Percentiles rank a stretch among this genome's conserved stretches.
Conservation (phyloP, 2,329 filamentous ascomycete genomes). For the Beauveria sp. region DNA sequence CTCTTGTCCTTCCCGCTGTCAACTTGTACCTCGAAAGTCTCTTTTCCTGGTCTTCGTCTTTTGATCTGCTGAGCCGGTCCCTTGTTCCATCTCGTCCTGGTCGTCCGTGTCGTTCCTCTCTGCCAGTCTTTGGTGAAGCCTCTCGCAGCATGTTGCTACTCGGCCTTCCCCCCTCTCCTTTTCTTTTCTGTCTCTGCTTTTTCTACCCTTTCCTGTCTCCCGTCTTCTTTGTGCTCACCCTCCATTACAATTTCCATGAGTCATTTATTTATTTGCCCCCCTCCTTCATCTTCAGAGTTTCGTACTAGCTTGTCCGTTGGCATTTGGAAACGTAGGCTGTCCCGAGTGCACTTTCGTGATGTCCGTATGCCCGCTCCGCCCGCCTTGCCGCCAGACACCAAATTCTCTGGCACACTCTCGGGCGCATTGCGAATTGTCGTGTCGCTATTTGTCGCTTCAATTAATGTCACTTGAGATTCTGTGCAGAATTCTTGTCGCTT, state of each 20-base stretch:
- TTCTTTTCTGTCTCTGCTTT: constrained; percentile 17
- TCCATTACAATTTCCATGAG: constrained; percentile 24
- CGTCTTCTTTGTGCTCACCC: constrained; percentile 14
- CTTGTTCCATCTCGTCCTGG: constrained; percentile 1
- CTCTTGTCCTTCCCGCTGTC: background rate
- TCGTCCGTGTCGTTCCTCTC: background rate
- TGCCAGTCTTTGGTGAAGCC: constrained; percentile 9
- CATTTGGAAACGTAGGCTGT: background rate
- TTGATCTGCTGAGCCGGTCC: constrained; percentile 10
- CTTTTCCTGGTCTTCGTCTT: background rate
- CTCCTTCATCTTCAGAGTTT: constrained; percentile 19
- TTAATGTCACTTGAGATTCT: background rate
- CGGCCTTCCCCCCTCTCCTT: constrained; percentile 13
- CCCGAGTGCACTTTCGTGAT: background rate
- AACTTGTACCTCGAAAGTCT: constrained; percentile 20
- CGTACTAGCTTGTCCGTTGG: constrained; percentile 14
- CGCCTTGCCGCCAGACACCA: constrained; percentile 3
- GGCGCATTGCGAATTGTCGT: constrained; percentile 27
- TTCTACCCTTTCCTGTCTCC: constrained; percentile 15
- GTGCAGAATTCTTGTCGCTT: background rate
- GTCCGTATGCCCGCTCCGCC: constrained; percentile 1
- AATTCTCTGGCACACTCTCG: constrained; percentile 18
- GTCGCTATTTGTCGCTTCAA: constrained; percentile 6
- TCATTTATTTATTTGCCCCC: constrained; percentile 19
- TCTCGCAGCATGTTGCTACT: constrained; percentile 13